Base-by-base conservation (phyloP, 116 monocot species). In the Iris pallida region DNA sequence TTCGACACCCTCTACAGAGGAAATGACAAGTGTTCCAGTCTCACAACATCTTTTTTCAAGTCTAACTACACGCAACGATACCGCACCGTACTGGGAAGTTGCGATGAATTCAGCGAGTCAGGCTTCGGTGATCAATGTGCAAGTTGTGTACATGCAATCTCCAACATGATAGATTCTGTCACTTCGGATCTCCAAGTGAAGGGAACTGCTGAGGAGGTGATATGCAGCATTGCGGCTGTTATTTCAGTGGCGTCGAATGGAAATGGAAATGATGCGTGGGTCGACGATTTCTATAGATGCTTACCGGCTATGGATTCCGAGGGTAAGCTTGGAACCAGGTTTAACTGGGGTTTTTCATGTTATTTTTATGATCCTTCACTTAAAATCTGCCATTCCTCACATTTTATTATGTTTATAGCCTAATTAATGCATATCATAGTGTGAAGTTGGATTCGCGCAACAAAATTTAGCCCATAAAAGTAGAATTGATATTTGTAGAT, bases 221-320 rank as follows among this genome's bases (percentile, higher is more conserved):
- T 55, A n/a, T 78, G 78, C 57, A 72, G 72, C 67, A 67, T 78
- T 16, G 78, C 71, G 1, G 43, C 54, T 61, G 45, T 78, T 45
- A 54, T 55, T 61, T 65, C 78, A 4, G 54, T 67, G 54, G 78
- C 60, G 67, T 71, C 78, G 15, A 67, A 0, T 45, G 53, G 46
- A n/a, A 72, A 61, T 12, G 1, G 11, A 14, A 66, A 78, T 61
- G 47, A 12, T 8, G 46, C 67, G 18, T 78, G 67, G 71, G 55
- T 73, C 45, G 48, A 48, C 0, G 54, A 57, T 16, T 68, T 73
- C 57, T 73, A 55, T 43, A 55, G 63, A n/a, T 79, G 73, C 61
- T 79, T 79, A 49, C 63, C 68, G 1, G 73, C 68, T 10, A 68
- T 73, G 73, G 68, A 73, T 57, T 47, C 40, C 10, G n/a, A 45